Evolutionary conservation across 495 filamentous ascomycete species (phyloP), one percentile per base, ranked within the genome.

Genomic region (Penicillium coprophilum): DNA sequence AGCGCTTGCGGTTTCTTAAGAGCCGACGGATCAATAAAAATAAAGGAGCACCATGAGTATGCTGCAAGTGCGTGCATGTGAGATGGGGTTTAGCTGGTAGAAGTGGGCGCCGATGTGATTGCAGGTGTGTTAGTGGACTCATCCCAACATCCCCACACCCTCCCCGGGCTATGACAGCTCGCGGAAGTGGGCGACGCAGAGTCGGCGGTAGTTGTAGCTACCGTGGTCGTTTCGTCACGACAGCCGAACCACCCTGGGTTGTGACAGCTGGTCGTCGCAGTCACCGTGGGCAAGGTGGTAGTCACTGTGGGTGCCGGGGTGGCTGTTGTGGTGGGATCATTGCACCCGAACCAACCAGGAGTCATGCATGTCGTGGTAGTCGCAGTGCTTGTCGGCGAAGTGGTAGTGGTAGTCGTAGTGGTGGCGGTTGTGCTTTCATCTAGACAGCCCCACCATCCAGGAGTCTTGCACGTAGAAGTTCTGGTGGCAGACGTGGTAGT

Each of bases 401-500:
- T 81, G 13, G 75, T 76, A 2, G 73, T 60, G 0, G 69, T 76
- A 2, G 73, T 60, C 0, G 69, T 73, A 15, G 72, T 78, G 4
- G 80, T 78, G 0, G 85, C 82, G 0, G 85, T 89, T 4, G 84
- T 88, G 0, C 80, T 80, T 51, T 88, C 81, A 51, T 80, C 77
- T 1, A 77, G 59, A 45, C 78, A 81, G n/a, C 80, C 80, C 80
- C 80, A 83, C 79, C 79, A 82, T 30, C 92, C 92, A 45, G 92
- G 92, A 3, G 92, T 96, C 65, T 92, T 82, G 73, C 92, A 96
- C 0, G 90, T 96, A 45, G 85, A 82, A 1, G 92, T 96, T 43
- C 88, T 80, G 4, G 87, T 92, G 50, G 80, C 28, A 55, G 81
- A 82, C 17, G 80, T 77, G 0, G 80, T 79, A 10, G 82, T 78